Evolutionary conservation across 2,329 filamentous ascomycete genomes (phyloP).

Genomic region (Claviceps monticola): DNA sequence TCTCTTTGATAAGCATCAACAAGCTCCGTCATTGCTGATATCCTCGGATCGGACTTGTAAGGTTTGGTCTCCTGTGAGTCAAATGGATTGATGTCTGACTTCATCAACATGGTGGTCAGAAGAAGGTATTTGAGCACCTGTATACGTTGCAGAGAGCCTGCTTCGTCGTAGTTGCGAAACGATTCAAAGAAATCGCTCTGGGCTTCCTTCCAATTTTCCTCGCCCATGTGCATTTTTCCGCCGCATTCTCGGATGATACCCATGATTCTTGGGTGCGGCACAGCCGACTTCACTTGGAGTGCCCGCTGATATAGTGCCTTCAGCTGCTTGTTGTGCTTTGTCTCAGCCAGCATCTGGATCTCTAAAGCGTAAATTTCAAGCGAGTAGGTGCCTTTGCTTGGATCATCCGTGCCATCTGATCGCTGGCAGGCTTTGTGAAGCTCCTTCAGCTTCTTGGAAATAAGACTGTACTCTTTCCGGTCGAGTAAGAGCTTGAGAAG

Average conservation of each 20-base stretch:
- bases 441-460: constrained; percentile 74
- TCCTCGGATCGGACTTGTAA: constrained; percentile 89
- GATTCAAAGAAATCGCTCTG: constrained; percentile 98
- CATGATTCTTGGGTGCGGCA: constrained; percentile 98
- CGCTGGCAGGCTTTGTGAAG: constrained; percentile 80
- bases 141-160: constrained; percentile 87
- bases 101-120: constrained; percentile 95
- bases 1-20: constrained; percentile 94
- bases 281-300: constrained; percentile 84
- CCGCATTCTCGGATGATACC: constrained; percentile 97
- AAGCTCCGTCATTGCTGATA: constrained; percentile 92
- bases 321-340: constrained; percentile 91
- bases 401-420: constrained; percentile 77
- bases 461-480: constrained; percentile 69
- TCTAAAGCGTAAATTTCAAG: constrained; percentile 93
- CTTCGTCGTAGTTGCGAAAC: constrained; percentile 97
- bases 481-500: constrained; percentile 83
- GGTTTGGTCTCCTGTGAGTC: constrained; percentile 98
- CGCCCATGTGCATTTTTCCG: constrained; percentile 99
- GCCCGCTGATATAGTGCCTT: constrained; percentile 88
- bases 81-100: constrained; percentile 96
- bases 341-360: constrained; percentile 97
- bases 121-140: constrained; percentile 96
- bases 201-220: constrained; percentile 97
- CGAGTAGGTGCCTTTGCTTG: constrained; percentile 90